These are phyloP conservation scores for Globisporangium solare DNA, from an alignment of 352 stramenopile genomes.

Conservation along the genomic window DNA sequence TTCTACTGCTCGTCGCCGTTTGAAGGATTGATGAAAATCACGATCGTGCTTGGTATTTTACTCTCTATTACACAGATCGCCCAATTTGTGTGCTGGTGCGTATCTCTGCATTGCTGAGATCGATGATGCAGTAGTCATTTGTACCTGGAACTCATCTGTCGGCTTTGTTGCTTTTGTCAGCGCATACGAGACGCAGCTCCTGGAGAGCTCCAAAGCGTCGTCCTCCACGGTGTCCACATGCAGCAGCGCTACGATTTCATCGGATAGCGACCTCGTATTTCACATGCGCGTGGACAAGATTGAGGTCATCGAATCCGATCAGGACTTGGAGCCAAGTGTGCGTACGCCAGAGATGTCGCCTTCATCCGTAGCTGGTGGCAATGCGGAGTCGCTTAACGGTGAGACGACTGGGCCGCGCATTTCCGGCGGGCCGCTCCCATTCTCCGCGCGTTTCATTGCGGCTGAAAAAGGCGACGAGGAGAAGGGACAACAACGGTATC, in stretches of 20 bases:
- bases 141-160: neutral
- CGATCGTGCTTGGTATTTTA: constrained; percentile 73
- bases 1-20: constrained; percentile 71
- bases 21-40: constrained; percentile 83
- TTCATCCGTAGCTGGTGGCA: constrained; percentile 6
- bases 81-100: constrained; percentile 61
- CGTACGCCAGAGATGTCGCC: constrained; percentile 3
- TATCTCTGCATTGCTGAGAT: no score
- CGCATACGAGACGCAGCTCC: constrained; percentile 25
- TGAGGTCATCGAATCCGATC: constrained; percentile 59
- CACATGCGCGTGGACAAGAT: constrained; percentile 55
- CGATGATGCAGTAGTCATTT: no score
- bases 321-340: constrained; percentile 26
- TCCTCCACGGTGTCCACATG: constrained; percentile 4
- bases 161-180: constrained; percentile 15
- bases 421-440: constrained; percentile 60
- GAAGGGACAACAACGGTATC: constrained; percentile 70
- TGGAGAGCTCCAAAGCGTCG: constrained; percentile 14
- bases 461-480: constrained; percentile 81
- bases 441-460: constrained; percentile 76
- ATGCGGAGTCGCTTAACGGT: constrained; percentile 12
- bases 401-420: constrained; percentile 21
- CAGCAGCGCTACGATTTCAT: constrained; percentile 10
- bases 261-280: constrained; percentile 34
- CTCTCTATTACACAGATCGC: constrained; percentile 74